phyloP scores from a whole-genome alignment of 1,284 basidiomycete species.

The Cutaneotrichosporon sp. region DNA sequence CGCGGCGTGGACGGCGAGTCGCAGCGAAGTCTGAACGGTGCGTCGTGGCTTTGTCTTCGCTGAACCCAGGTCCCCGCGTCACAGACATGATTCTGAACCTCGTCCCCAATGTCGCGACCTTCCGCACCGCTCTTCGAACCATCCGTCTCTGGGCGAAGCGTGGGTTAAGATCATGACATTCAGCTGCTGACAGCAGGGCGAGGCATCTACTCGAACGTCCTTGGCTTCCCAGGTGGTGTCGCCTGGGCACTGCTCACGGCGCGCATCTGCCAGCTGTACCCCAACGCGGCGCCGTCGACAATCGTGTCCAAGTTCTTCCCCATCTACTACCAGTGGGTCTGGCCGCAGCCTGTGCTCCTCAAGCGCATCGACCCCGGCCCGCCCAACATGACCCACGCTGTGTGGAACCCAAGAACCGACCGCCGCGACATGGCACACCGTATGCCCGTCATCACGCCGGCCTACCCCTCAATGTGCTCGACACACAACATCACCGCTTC shows the following conservation, averaged over 20 bases:
- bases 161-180: constrained; percentile 55
- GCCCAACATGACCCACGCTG: constrained; percentile 72
- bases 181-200: constrained; percentile 65
- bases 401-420: constrained; percentile 99
- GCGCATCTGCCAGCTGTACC: constrained; percentile 97
- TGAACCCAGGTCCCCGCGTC: constrained; percentile 76
- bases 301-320: constrained; percentile 97
- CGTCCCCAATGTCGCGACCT: constrained; percentile 92
- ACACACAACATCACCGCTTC: constrained; percentile 97
- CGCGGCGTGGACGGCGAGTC: constrained; percentile 93
- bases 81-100: constrained; percentile 95
- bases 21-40: constrained; percentile 90
- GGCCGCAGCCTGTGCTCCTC: constrained; percentile 95
- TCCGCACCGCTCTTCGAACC: constrained; percentile 89
- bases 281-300: constrained; percentile 88
- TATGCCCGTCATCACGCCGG: constrained; percentile 99
- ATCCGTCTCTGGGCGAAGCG: constrained; percentile 98
- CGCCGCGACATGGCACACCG: constrained; percentile 89
- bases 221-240: constrained; percentile 96
- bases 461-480: constrained; percentile 99
- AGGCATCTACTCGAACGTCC: constrained; percentile 98
- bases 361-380: constrained; percentile 97
- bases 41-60: constrained; percentile 14
- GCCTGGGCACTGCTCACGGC: constrained; percentile 99
- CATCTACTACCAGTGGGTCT: constrained; percentile 96